Evolutionary conservation across 352 stramenopile species (phyloP).

Genomic region (Poterioochromonas sp.): DNA sequence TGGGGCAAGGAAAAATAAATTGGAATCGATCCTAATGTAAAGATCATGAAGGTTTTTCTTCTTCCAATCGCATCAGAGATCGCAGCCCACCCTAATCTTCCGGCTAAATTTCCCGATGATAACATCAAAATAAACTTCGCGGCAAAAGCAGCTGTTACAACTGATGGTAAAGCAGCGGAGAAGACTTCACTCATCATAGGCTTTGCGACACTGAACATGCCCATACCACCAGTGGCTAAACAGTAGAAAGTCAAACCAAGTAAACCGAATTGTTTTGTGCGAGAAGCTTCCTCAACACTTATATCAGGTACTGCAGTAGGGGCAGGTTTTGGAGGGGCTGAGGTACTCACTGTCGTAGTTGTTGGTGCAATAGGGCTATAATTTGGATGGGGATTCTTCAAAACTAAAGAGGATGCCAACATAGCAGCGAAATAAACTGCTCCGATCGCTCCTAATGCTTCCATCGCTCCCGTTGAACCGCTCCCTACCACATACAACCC

Average conservation of each 20-base stretch:
- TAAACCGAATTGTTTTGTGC: constrained; percentile 48
- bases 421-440: constrained; percentile 46
- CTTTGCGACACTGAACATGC: constrained; percentile 47
- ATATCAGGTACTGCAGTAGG: constrained; percentile 4
- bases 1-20: constrained; percentile 44
- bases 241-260: constrained; percentile 46
- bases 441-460: constrained; percentile 46
- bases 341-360: background rate
- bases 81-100: constrained; percentile 50
- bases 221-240: constrained; percentile 44
- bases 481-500: constrained; percentile 51
- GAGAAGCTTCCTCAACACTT: constrained; percentile 38
- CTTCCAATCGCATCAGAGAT: constrained; percentile 49
- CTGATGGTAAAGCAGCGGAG: constrained; percentile 40
- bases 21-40: constrained; percentile 46
- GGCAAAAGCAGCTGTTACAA: constrained; percentile 47
- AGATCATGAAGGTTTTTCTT: constrained; percentile 45
- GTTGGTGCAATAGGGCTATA: constrained; percentile 15
- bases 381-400: constrained; percentile 45
- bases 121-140: constrained; percentile 44
- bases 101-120: constrained; percentile 41
- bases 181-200: constrained; percentile 51
- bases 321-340: background rate
- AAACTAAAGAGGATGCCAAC: constrained; percentile 42
- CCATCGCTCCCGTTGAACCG: constrained; percentile 47